Conservation (phyloP, 495 filamentous ascomycete genomes). For the Lindgomyces ingoldianus region DNA sequence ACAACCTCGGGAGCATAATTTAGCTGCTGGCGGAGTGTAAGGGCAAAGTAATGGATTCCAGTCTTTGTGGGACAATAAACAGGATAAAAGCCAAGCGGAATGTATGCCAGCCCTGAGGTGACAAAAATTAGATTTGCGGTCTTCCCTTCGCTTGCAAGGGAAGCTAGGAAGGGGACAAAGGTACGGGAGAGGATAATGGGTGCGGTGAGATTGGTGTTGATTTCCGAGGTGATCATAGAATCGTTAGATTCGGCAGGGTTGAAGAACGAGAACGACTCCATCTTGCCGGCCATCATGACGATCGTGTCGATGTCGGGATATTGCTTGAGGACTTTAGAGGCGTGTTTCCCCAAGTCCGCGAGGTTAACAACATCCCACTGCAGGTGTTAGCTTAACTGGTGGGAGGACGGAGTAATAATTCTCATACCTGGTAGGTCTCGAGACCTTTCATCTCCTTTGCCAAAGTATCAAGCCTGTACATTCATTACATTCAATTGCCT, state of each 20-base stretch:
- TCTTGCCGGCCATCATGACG: constrained; percentile 43
- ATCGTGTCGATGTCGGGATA: constrained; percentile 45
- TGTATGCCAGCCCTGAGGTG: constrained; percentile 43
- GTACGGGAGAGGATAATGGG: constrained; percentile 41
- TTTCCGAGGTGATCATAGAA: constrained; percentile 35
- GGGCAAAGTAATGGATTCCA: constrained; percentile 39
- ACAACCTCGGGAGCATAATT: constrained; percentile 4
- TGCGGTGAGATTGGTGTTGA: constrained; percentile 43
- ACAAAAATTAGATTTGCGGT: constrained; percentile 43
- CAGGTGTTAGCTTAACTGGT: too few species aligned
- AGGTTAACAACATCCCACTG: constrained; percentile 41
- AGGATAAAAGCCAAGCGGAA: constrained; percentile 44
- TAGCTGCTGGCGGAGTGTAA: constrained; percentile 42
- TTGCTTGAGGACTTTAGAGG: constrained; percentile 35
- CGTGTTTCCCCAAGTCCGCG: constrained; percentile 30
- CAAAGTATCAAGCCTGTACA: constrained; percentile 39
- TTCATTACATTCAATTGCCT: too few species aligned
- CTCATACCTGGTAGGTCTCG: constrained; percentile 29
- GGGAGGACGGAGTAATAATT: too few species aligned
- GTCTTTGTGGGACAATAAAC: constrained; percentile 47
- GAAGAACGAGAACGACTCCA: constrained; percentile 34
- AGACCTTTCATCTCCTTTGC: constrained; percentile 42
- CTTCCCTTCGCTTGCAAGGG: neutral
- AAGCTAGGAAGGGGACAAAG: constrained; percentile 43
- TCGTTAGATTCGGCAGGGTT: constrained; percentile 34